phyloP scores from a whole-genome alignment of 1,139 yeast species.

The Taiozyma sp. region DNA sequence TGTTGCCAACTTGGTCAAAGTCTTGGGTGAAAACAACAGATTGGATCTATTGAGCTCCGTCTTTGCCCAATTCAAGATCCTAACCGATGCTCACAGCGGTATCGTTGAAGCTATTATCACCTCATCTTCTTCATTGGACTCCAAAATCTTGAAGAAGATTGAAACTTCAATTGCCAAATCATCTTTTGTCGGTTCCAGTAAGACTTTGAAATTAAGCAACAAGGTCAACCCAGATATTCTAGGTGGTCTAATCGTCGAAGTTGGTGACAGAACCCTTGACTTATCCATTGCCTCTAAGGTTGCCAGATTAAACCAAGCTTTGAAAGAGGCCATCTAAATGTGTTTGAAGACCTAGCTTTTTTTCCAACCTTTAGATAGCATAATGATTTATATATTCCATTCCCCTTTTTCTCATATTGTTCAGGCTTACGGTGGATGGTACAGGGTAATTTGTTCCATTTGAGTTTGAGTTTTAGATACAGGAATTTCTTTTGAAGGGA shows the following conservation, averaged over 20 bases:
- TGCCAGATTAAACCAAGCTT: slow-evolving; percentile 82
- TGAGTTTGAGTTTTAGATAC: not conserved
- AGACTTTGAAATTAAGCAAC: slow-evolving; percentile 81
- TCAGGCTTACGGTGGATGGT: not conserved
- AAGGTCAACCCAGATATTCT: slow-evolving; percentile 83
- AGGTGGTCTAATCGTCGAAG: slow-evolving; percentile 95
- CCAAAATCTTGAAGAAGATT: slow-evolving; percentile 73
- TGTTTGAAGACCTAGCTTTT: not conserved
- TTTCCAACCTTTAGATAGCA: not conserved
- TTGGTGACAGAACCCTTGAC: slow-evolving; percentile 96
- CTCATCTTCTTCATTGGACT: slow-evolving; percentile 82
- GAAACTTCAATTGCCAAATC: slow-evolving; percentile 78
- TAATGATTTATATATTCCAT: not conserved
- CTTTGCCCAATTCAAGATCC: slow-evolving; percentile 66
- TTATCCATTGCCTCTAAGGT: slow-evolving; percentile 83
- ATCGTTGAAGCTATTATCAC: slow-evolving; percentile 92
- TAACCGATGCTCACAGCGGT: slow-evolving; percentile 89
- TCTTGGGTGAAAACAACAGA: slow-evolving; percentile 95
- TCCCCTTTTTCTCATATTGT: not conserved
- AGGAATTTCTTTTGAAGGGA: not conserved
- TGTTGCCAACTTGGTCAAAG: slow-evolving; percentile 74
- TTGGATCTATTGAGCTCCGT: slow-evolving; percentile 63
- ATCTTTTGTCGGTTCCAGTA: slow-evolving; percentile 76
- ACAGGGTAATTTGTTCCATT: not conserved
- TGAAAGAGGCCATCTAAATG: slow-evolving; percentile 72